Evolutionary conservation across 768 basidiomycete genomes (phyloP).

Genomic region (Leucosporidium yakuticum): DNA sequence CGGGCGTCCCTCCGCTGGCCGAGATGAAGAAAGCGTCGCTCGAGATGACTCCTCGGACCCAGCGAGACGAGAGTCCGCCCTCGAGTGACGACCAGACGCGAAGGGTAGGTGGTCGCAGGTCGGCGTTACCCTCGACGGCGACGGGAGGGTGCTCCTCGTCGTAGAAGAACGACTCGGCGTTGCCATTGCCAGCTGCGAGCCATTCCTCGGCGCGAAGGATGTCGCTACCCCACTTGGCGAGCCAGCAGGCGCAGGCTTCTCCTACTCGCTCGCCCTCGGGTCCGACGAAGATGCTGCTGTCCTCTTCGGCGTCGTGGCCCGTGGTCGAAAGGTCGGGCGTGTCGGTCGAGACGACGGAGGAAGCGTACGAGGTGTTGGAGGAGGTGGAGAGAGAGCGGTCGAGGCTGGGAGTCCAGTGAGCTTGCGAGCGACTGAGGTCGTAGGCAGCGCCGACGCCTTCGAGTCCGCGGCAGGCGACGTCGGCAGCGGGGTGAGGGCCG

Average conservation of each 20-base stretch:
- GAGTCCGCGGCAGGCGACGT: slow-evolving; percentile 39
- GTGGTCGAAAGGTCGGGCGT: background rate
- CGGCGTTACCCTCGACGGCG: background rate
- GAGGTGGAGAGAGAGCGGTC: background rate
- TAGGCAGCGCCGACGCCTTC: slow-evolving; percentile 27
- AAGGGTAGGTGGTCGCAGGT: slow-evolving; percentile 43
- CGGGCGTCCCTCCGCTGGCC: background rate
- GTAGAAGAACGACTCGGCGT: background rate
- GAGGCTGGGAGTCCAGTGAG: too few relatives aligned
- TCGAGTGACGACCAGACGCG: slow-evolving; percentile 58
- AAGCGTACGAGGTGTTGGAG: background rate
- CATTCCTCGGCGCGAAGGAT: slow-evolving; percentile 62
- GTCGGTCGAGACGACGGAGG: background rate
- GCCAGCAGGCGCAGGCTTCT: slow-evolving; percentile 80
- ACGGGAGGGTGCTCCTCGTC: background rate
- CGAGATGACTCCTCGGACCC: slow-evolving; percentile 67
- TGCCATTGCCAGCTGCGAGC: slow-evolving; percentile 13
- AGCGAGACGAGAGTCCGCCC: slow-evolving; percentile 64
- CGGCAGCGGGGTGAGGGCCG: background rate
- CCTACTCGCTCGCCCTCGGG: slow-evolving; percentile 85
- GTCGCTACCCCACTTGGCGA: slow-evolving; percentile 76
- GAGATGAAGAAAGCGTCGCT: slow-evolving; percentile 65
- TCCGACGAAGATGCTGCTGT: slow-evolving; percentile 46
- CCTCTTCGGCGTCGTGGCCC: background rate
- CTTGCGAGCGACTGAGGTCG: background rate